A percentile compares a stretch with the other conserved stretches of the same genome.
Evolutionary conservation across 2,329 filamentous ascomycete genomes (phyloP).

Genomic region (Trichoderma citrinoviride): DNA sequence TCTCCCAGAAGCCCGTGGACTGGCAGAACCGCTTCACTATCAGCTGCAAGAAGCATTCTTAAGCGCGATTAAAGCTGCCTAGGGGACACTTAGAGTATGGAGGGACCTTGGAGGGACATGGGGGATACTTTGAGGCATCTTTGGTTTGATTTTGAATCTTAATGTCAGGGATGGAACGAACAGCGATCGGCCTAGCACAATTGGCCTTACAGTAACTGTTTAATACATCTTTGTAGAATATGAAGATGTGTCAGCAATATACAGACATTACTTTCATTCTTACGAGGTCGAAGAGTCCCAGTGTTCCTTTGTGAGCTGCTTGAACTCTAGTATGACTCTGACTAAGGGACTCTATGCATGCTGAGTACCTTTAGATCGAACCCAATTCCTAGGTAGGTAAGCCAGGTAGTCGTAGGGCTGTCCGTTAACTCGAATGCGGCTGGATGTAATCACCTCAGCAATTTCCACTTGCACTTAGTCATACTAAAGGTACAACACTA

Average conservation of each 20-base stretch:
- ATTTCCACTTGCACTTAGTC: too few species aligned
- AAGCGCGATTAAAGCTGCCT: background rate
- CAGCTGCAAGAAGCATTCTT: background rate
- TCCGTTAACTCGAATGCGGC: too few species aligned
- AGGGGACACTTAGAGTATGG: background rate
- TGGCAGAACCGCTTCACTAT: conserved; percentile 10
- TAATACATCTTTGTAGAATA: background rate
- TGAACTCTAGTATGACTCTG: too few species aligned
- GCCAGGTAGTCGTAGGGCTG: too few species aligned
- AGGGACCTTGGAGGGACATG: background rate
- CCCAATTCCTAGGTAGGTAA: too few species aligned
- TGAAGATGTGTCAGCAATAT: background rate
- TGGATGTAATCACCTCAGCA: too few species aligned
- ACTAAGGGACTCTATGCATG: too few species aligned
- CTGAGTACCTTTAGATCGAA: too few species aligned
- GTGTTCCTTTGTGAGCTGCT: too few species aligned
- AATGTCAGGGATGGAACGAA: background rate
- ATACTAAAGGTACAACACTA: too few species aligned
- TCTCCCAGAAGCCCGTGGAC: conserved; percentile 4
- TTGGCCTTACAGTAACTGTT: background rate
- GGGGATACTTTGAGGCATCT: background rate
- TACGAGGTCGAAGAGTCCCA: too few species aligned
- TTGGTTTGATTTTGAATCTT: background rate
- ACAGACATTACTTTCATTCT: background rate
- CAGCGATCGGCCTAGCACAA: background rate